Conservation (phyloP, 169 alveolate genomes). For the Amoebophrya sp. region DNA sequence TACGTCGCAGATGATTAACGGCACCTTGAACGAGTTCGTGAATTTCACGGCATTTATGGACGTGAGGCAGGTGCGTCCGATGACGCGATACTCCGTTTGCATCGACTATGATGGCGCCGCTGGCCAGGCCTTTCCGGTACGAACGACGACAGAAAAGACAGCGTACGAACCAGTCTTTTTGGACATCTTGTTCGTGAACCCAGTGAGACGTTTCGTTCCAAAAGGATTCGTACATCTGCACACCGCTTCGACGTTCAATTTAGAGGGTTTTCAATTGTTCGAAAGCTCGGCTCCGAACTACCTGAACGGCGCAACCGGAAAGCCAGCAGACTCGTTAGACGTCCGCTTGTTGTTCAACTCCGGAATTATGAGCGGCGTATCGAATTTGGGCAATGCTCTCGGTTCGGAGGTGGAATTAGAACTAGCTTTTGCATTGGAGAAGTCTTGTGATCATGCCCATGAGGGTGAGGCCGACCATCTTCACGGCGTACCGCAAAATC, state of each 20-base stretch:
- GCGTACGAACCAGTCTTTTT: neutral
- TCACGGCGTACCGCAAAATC: no score
- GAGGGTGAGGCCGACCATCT: neutral
- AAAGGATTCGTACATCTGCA: neutral
- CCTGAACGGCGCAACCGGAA: neutral
- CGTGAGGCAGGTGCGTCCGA: neutral
- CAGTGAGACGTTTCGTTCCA: neutral
- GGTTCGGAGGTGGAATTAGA: neutral
- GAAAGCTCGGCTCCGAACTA: neutral
- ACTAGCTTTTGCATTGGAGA: neutral
- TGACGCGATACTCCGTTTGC: neutral
- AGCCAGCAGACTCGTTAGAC: neutral
- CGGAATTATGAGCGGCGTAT: neutral
- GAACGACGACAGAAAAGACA: neutral
- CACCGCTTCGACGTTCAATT: neutral
- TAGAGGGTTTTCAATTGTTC: neutral
- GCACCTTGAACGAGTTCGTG: neutral
- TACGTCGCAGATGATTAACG: neutral
- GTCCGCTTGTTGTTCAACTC: neutral
- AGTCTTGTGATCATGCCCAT: neutral
- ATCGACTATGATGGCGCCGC: neutral
- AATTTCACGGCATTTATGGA: neutral
- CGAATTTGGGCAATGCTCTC: neutral
- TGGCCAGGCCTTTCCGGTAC: neutral
- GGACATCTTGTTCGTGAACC: conserved; percentile 25